A percentile compares a stretch with the other conserved stretches of the same genome.
phyloP scores from a whole-genome alignment of 2,329 filamentous ascomycete genomes.

The Clarireedia hainanense region DNA sequence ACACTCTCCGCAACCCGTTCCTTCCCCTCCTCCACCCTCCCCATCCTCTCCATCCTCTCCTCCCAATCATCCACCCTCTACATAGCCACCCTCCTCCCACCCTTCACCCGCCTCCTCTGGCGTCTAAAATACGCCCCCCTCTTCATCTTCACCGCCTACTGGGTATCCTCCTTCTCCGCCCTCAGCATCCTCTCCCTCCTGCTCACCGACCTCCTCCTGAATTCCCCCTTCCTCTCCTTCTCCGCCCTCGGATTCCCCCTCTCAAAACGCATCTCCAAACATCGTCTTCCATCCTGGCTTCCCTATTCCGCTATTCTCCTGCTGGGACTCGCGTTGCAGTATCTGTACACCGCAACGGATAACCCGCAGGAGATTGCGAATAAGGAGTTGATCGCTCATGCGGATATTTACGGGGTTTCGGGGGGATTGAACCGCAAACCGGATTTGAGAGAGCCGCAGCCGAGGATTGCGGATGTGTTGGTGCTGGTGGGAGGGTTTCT shows the following conservation, averaged over 20 bases:
- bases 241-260: neutral
- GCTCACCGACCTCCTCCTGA: slow-evolving; percentile 36
- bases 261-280: too few relatives aligned
- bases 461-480: slow-evolving; percentile 37
- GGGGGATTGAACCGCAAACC: slow-evolving; percentile 31
- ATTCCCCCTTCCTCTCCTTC: slow-evolving; percentile 26
- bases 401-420: slow-evolving; percentile 31
- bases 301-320: slow-evolving; percentile 18
- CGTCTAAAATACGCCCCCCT: slow-evolving; percentile 10
- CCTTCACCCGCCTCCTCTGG: slow-evolving; percentile 17
- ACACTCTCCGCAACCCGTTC: slow-evolving; percentile 34
- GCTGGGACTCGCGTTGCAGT: slow-evolving; percentile 34
- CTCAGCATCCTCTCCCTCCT: slow-evolving; percentile 36
- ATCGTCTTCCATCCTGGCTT: too few relatives aligned
- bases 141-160: slow-evolving; percentile 38
- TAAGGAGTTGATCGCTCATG: slow-evolving; percentile 34
- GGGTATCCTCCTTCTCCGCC: slow-evolving; percentile 41
- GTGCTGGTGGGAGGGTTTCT: slow-evolving; percentile 35
- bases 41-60: slow-evolving; percentile 37
- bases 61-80: slow-evolving; percentile 40
- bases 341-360: slow-evolving; percentile 34
- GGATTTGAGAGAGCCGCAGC: slow-evolving; percentile 30
- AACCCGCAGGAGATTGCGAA: slow-evolving; percentile 28
- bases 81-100: slow-evolving; percentile 40
- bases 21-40: slow-evolving; percentile 39